Conservation (phyloP, 2,329 filamentous ascomycete species). For the Dothideomycetes sp. region DNA sequence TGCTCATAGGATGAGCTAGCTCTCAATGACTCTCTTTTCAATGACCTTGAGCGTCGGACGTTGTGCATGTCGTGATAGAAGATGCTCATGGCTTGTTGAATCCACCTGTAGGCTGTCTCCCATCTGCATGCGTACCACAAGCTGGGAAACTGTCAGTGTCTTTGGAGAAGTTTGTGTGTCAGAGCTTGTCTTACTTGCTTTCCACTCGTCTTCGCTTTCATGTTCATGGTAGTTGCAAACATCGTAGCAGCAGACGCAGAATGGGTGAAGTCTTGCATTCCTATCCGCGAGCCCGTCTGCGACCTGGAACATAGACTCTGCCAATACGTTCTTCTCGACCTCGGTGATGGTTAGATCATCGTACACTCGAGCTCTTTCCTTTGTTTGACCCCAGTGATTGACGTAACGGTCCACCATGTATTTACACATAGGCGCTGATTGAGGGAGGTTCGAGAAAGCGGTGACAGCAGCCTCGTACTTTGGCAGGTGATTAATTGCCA, state of each 20-base stretch:
- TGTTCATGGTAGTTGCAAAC: constrained; percentile 9
- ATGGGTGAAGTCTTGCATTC: neutral
- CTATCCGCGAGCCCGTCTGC: neutral
- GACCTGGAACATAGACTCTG: neutral
- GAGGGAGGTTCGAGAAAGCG: neutral
- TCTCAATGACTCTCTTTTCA: too few relatives aligned
- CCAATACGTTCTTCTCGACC: neutral
- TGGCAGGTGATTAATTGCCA: neutral
- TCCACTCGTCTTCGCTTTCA: constrained; percentile 1
- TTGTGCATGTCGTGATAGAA: too few relatives aligned
- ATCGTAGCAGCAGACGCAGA: neutral
- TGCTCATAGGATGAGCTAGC: too few relatives aligned
- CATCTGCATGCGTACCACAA: too few relatives aligned
- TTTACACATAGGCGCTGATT: neutral
- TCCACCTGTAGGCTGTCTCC: too few relatives aligned
- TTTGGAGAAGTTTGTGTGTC: too few relatives aligned
- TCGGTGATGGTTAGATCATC: neutral
- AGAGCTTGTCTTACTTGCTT: constrained; percentile 8
- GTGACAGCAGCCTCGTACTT: neutral
- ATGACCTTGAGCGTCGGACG: too few relatives aligned
- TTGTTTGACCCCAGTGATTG: constrained; percentile 1
- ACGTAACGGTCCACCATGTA: neutral
- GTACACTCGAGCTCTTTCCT: neutral
- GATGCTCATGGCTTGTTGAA: too few relatives aligned
- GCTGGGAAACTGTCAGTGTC: too few relatives aligned